Base-by-base conservation (phyloP, 2,329 filamentous ascomycete genomes). In the Rhytidhysteron rufulum region DNA sequence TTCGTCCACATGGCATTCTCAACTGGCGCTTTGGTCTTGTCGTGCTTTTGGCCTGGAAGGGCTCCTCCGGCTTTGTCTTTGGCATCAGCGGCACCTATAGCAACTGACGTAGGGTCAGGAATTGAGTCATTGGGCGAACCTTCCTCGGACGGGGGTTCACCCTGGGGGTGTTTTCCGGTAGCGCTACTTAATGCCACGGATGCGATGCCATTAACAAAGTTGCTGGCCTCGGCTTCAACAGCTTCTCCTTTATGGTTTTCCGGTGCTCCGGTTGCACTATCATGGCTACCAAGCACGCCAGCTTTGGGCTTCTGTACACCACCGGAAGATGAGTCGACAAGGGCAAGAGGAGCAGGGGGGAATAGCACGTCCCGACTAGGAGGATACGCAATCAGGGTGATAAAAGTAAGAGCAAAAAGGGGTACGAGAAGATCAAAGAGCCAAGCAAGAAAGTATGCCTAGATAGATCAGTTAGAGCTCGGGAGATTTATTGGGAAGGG, bases 241-340 rank as follows among this genome's bases (percentile, higher is more conserved):
- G 86, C 86, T 60, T 93, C 87, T 19, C 88, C 88, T 58, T 88
- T 84, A 65, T 88, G 79, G 49, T 88, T 87, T 60, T 95, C 86
- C 0, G 87, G 84, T 0, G 88, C 88, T 1, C 88, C 88, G 0
- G 88, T 94, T 1, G 85, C 76, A 41, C 84, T 88, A 44, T 88
- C 85, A 20, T 83, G 78, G 16, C 84, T 88, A 1, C 85, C 88
- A 0, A 93, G 67, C 0, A 88, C 80, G 2, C 87, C 87, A 3
- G 87, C 78, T 37, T 80, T 79, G 1, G 87, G 87, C 53, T 85
- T 90, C 61, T 93, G 82, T 1, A 91, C 72, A 5, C 85, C 85
- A 5, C 88, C 87, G 0, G 83, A 84, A 43, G 75, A 79, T 24
- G 73, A 70, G 47, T 83, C 75, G 31, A 93, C 85, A 1, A 93